Evolutionary conservation across 2,329 filamentous ascomycete species (phyloP).

Genomic region (Colletotrichum lindemuthianum): DNA sequence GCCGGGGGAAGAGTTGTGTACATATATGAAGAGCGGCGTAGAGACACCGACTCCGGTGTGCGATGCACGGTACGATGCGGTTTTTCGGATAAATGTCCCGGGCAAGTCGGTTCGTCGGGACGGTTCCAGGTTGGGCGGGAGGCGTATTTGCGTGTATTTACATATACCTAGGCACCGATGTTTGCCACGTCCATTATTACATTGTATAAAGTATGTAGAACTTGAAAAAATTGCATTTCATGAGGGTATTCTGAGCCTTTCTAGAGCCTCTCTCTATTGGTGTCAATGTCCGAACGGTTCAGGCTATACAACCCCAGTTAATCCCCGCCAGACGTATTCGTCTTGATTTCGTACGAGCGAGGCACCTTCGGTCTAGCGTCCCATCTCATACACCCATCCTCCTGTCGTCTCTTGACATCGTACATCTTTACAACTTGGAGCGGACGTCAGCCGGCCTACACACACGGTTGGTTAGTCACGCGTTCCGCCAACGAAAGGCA

Average conservation of each 20-base stretch:
- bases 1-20: not conserved
- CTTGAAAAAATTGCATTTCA: conserved; percentile 11
- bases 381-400: too few relatives aligned
- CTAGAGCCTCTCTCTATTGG: not conserved
- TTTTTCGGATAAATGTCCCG: too few relatives aligned
- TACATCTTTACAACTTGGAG: conserved; percentile 26
- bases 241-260: conserved; percentile 8
- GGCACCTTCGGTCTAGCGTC: too few relatives aligned
- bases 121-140: not conserved
- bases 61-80: too few relatives aligned
- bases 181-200: conserved; percentile 2
- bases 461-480: conserved; percentile 9
- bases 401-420: not conserved
- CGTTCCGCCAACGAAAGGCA: too few relatives aligned
- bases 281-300: too few relatives aligned
- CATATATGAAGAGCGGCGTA: too few relatives aligned
- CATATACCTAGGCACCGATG: conserved; percentile 29
- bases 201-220: conserved; percentile 14
- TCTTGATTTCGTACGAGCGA: too few relatives aligned
- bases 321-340: too few relatives aligned
- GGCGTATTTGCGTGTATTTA: conserved; percentile 7
- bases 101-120: too few relatives aligned
- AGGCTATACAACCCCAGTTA: too few relatives aligned
- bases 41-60: too few relatives aligned
- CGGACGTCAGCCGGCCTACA: conserved; percentile 24